Evolutionary conservation across 768 basidiomycete genomes (phyloP), one percentile per base, ranked within the genome.

Genomic region (Russula compacta): DNA sequence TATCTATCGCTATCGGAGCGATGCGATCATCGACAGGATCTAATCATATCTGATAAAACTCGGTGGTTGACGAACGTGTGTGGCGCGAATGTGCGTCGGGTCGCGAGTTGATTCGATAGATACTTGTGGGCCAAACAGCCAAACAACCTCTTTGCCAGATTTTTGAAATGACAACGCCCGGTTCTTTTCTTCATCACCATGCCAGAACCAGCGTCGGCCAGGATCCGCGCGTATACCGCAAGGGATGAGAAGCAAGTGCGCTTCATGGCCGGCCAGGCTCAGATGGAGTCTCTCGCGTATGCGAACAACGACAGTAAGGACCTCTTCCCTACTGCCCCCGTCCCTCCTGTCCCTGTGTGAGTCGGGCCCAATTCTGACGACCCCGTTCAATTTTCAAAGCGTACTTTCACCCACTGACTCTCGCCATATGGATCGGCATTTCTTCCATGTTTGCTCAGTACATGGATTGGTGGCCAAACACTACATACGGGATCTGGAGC

Each of bases 401-500:
- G 36, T 84, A 82, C 66, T 66, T 68, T 1, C 79, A 88, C 67
- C 86, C 86, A 12, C 19, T 86, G n/a, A 77, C 77, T 3, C 64
- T 91, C 44, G 76, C 78, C 43, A 46, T 81, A 21, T 92, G 89
- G 89, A 63, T 84, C 6, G 79, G 72, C 8, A 59, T 87, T 32
- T 82, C 87, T 11, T 78, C 76, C 64, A 69, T 78, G 4, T 80
- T 89, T 71, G 72, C 87, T 39, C 75, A 84, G 58, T 74, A 74
- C 50, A 77, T 88, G 78, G 54, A 77, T 19, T 85, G 84, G 85
- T 89, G 85, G 87, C 89, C 89, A 1, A 73, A 76, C 19, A 67
- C 71, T 12, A 67, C 74, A 12, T 67, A 75, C 60, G 79, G 82
- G 8, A 61, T 71, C 29, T 51, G 81, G 50, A 78, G 79, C 19